These are phyloP conservation scores for Termitomyces eurrhizus DNA, from an alignment of 768 basidiomycete genomes.

Conservation along the genomic window DNA sequence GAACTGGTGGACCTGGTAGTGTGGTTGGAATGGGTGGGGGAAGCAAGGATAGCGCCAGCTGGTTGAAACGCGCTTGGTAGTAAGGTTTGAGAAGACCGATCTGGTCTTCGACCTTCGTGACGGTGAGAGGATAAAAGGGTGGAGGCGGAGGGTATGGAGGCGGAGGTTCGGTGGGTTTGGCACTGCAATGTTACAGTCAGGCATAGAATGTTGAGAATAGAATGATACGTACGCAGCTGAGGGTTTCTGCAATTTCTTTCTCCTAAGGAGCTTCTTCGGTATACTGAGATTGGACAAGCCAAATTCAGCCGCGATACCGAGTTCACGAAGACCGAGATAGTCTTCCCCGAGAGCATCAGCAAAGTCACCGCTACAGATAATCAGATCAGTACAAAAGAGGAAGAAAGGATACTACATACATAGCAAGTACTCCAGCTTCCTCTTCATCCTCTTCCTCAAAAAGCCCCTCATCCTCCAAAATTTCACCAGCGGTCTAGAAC, in stretches of 20 bases:
- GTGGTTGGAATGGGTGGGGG: constrained; percentile 18
- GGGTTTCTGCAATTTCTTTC: constrained; percentile 46
- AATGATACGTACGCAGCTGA: constrained; percentile 44
- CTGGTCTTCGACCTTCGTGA: constrained; percentile 65
- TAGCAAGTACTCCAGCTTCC: constrained; percentile 61
- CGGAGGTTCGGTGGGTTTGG: constrained; percentile 69
- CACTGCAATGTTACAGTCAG: constrained; percentile 28
- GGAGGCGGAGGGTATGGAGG: constrained; percentile 85
- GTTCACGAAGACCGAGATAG: constrained; percentile 83
- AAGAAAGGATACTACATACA: constrained; percentile 28
- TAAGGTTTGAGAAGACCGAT: constrained; percentile 82
- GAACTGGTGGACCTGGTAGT: constrained; percentile 16
- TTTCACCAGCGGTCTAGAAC: constrained; percentile 40
- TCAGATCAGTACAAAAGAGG: background rate
- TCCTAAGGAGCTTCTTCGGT: constrained; percentile 72
- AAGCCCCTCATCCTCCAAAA: constrained; percentile 58
- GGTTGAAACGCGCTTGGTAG: constrained; percentile 56
- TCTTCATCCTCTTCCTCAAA: constrained; percentile 54
- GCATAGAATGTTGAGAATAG: background rate
- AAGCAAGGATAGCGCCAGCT: constrained; percentile 29
- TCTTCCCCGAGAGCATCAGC: constrained; percentile 88
- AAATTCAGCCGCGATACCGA: constrained; percentile 85
- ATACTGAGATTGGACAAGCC: constrained; percentile 75
- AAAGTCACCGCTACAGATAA: constrained; percentile 66
- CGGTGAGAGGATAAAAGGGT: constrained; percentile 69